Conservation (phyloP, 208 protist genomes). For the Trypanosoma platydactyli region DNA sequence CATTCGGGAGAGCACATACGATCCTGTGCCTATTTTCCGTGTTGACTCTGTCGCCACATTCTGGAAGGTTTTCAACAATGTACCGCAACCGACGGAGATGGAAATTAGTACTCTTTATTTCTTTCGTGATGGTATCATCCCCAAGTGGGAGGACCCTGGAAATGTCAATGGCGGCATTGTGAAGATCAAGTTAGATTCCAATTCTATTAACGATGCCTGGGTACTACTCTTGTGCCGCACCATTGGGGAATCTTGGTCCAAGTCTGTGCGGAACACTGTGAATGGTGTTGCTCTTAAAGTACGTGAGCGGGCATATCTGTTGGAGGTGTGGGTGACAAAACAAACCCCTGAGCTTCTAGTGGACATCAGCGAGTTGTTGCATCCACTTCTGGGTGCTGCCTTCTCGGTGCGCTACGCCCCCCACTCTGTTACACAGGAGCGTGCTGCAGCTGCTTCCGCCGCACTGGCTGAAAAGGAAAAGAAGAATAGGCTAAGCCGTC, state of each 20-base stretch:
- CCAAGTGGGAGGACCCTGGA: conserved; percentile 94
- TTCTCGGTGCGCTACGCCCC: conserved; percentile 60
- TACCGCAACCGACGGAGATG: conserved; percentile 78
- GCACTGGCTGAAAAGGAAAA: conserved; percentile 52
- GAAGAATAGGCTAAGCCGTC: conserved; percentile 37
- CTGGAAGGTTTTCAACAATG: conserved; percentile 94
- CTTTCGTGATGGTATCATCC: conserved; percentile 95
- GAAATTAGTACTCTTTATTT: conserved; percentile 90
- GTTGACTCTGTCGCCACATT: conserved; percentile 83
- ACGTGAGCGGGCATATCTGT: conserved; percentile 61
- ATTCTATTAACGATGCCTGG: conserved; percentile 75
- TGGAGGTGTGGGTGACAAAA: conserved; percentile 86
- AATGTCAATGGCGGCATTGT: conserved; percentile 91
- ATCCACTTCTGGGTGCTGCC: conserved; percentile 47
- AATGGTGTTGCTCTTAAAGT: conserved; percentile 86
- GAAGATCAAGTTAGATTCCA: conserved; percentile 42
- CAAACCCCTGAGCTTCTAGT: conserved; percentile 54
- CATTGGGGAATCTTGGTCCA: conserved; percentile 83
- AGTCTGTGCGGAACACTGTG: conserved; percentile 60
- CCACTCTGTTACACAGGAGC: conserved; percentile 64
- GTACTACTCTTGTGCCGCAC: conserved; percentile 75
- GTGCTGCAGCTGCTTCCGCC: conserved; percentile 39
- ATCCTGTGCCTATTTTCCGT: conserved; percentile 79
- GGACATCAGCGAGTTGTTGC: conserved; percentile 67
- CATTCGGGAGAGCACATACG: conserved; percentile 76